Evolutionary conservation across 208 protist species (phyloP).

Genomic region (Wallacemonas collosoma): DNA sequence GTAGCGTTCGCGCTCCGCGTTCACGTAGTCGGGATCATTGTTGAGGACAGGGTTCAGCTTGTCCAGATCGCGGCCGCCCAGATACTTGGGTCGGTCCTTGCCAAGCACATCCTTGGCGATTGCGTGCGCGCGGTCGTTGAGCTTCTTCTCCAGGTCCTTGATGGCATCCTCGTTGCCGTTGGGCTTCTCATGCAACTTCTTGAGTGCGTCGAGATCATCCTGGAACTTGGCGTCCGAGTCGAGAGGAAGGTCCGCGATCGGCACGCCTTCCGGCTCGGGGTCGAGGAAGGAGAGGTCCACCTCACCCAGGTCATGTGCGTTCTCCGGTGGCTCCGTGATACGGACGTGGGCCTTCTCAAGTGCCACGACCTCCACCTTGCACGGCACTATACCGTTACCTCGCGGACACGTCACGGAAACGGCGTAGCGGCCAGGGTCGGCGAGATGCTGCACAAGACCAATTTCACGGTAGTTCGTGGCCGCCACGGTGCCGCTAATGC

Average conservation of each 20-base stretch:
- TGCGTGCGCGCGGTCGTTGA: conserved; percentile 56
- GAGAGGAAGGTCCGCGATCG: conserved; percentile 57
- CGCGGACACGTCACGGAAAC: conserved; percentile 64
- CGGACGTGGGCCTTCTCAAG: conserved; percentile 61
- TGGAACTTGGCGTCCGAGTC: conserved; percentile 56
- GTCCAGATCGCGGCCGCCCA: conserved; percentile 42
- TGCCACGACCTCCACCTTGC: conserved; percentile 66
- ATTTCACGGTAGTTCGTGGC: conserved; percentile 81
- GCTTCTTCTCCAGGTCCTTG: conserved; percentile 37
- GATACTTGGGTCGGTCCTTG: conserved; percentile 62
- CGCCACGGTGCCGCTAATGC: conserved; percentile 47
- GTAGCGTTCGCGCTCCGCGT: conserved; percentile 50
- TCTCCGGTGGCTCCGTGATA: conserved; percentile 67
- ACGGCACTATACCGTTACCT: conserved; percentile 57
- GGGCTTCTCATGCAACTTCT: conserved; percentile 40
- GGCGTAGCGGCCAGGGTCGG: conserved; percentile 64
- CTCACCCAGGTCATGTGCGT: conserved; percentile 62
- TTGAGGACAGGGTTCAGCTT: conserved; percentile 53
- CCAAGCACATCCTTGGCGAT: conserved; percentile 50
- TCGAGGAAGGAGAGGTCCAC: conserved; percentile 76
- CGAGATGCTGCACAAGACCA: conserved; percentile 63
- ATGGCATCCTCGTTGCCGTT: conserved; percentile 36
- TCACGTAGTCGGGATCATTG: conserved; percentile 44
- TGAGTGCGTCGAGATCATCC: conserved; percentile 48
- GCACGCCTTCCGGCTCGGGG: conserved; percentile 65